These are phyloP conservation scores for Rhodocollybia butyracea DNA, from an alignment of 768 basidiomycete genomes.

Conservation along the genomic window DNA sequence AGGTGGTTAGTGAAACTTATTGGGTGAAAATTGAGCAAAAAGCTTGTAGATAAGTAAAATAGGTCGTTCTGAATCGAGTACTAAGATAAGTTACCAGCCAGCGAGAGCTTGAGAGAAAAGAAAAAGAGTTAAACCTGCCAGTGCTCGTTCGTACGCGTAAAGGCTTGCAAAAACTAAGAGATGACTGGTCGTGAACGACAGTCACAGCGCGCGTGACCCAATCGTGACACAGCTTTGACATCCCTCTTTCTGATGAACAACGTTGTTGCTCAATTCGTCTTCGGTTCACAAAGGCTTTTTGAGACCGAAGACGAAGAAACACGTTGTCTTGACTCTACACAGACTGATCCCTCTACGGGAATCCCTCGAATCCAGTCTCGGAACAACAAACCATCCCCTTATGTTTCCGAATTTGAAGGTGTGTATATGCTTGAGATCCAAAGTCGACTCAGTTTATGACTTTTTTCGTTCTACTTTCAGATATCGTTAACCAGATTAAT, in stretches of 20 bases:
- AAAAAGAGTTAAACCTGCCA: no score
- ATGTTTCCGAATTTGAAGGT: conserved; percentile 7
- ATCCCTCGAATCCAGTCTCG: neutral
- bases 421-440: neutral
- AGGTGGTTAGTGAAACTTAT: no score
- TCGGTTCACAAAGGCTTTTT: conserved; percentile 1
- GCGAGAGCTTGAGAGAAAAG: no score
- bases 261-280: neutral
- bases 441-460: neutral
- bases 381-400: neutral
- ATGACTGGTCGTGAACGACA: no score
- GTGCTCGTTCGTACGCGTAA: no score
- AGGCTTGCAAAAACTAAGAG: no score
- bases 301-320: conserved; percentile 3
- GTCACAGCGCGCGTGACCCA: no score
- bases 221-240: neutral
- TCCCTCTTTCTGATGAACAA: neutral
- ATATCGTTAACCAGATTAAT: neutral
- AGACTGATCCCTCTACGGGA: neutral
- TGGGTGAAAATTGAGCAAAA: no score
- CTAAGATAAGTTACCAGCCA: no score
- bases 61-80: no score
- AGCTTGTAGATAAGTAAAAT: no score
- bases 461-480: neutral
- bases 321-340: neutral